Evolutionary conservation across 2,329 filamentous ascomycete species (phyloP), one percentile per base, ranked within the genome.

Genomic region (Fusarium illudens): DNA sequence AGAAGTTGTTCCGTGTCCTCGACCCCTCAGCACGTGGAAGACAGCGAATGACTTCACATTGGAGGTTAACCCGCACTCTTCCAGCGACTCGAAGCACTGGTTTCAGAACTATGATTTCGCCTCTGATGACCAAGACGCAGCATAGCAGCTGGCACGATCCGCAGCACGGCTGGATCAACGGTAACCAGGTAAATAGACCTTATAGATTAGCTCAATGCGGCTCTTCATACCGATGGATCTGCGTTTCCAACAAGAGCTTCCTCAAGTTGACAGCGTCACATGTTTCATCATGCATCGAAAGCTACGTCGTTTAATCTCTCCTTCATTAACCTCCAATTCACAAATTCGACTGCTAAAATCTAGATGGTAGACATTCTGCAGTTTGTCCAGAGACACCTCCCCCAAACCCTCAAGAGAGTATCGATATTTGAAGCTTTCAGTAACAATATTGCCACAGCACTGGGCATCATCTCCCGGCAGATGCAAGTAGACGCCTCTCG

Each of bases 11-110:
- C 54, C 64, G 46, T 10, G 72, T 78, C 60, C 75, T 79, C 27
- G 72, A 71, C 27, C 77, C 60, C 75, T 79, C 27, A 72, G 71
- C 27, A 65, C 52, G 10, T 79, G 77, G 78, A 48, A 65, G 13
- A 66, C 70, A 48, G 52, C 55, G 12, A 61, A 61, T 25, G 46
- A 58, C 29, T 64, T 80, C 64, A 69, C 70, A 7, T 65, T 80
- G 62, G 79, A 80, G 64, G 60, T 79, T 17, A 77, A 75, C 56
- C 72, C 62, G 3, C 71, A 76, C 37, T 78, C 75, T 50, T 76
- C 74, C 12, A 79, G 77, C 58, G 76, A 80, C 71, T 72, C 46
- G 11, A 61, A 78, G 48, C 75, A 80, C 64, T 79, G 67, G 68
- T 79, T 78, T 62, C 75, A 75, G 58, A 67, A 76, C 59, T 60